Evolutionary conservation across 345 rosid species (phyloP).

Genomic region (Syzygium jambos): DNA sequence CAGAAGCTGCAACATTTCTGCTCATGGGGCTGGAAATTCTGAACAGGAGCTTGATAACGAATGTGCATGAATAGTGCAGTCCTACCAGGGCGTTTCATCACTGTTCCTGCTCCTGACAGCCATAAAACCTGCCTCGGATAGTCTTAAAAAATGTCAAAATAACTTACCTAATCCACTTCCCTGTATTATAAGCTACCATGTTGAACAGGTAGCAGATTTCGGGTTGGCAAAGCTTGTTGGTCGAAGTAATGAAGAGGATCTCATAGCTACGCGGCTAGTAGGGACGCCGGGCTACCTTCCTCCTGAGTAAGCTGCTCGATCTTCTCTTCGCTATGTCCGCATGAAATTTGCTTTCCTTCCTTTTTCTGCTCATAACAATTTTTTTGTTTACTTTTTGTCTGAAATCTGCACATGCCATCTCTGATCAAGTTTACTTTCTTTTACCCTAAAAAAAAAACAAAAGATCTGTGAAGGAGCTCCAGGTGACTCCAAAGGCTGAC

Average conservation of each 20-base stretch:
- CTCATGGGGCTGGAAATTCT: background rate
- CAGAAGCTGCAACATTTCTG: background rate
- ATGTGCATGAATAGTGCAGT: background rate
- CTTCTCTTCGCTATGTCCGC: background rate
- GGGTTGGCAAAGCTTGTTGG: slow-evolving; percentile 62
- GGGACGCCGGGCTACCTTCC: slow-evolving; percentile 74
- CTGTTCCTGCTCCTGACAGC: background rate
- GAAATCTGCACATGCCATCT: background rate
- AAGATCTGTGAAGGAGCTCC: slow-evolving; percentile 62
- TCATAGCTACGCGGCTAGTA: slow-evolving; percentile 47
- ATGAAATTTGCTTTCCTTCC: background rate
- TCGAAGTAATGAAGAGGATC: slow-evolving; percentile 36
- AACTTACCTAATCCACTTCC: background rate
- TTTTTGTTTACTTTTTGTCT: background rate
- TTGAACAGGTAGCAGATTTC: slow-evolving; percentile 52
- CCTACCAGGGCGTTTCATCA: background rate
- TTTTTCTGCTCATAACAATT: background rate
- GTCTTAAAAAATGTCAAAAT: background rate
- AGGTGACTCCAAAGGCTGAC: slow-evolving; percentile 54
- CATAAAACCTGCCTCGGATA: background rate
- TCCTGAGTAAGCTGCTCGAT: slow-evolving; percentile 34
- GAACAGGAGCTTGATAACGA: background rate
- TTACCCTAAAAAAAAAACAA: background rate
- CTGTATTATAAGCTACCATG: background rate
- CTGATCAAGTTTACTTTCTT: background rate